These are phyloP conservation scores for Immersiporthe knoxdaviesiana DNA, from an alignment of 2,329 filamentous ascomycete genomes.

Conservation along the genomic window DNA sequence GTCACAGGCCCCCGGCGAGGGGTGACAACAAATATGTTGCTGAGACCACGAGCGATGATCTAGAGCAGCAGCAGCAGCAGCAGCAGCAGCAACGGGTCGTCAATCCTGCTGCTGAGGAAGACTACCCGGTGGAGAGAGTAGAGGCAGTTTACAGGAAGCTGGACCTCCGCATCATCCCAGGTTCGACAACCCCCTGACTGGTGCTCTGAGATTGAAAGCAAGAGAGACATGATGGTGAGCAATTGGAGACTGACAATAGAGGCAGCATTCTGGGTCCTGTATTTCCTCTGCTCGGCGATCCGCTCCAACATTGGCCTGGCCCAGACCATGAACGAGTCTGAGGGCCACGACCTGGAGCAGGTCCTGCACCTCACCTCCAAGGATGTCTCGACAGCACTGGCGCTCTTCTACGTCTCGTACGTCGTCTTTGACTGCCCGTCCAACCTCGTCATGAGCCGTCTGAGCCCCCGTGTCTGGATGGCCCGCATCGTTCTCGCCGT, in stretches of 20 bases:
- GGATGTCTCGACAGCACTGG: slow-evolving; percentile 81
- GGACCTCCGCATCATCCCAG: slow-evolving; percentile 62
- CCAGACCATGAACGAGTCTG: slow-evolving; percentile 84
- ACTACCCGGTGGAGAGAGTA: slow-evolving; percentile 55
- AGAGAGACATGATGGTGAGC: background rate
- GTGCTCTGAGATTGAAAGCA: background rate
- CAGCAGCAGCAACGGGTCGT: background rate
- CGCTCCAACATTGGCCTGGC: slow-evolving; percentile 89
- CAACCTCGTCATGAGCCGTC: slow-evolving; percentile 83
- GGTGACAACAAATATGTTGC: slow-evolving; percentile 40
- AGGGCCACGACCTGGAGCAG: slow-evolving; percentile 74
- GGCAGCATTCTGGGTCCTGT: slow-evolving; percentile 81
- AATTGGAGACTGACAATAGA: slow-evolving; percentile 15
- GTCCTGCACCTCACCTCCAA: slow-evolving; percentile 71
- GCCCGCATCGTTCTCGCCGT: slow-evolving; percentile 87
- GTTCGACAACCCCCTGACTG: slow-evolving; percentile 38
- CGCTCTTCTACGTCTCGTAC: slow-evolving; percentile 91
- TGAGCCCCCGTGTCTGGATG: slow-evolving; percentile 91
- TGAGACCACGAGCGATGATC: slow-evolving; percentile 25
- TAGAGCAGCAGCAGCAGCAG: slow-evolving; percentile 14
- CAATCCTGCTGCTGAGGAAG: slow-evolving; percentile 30
- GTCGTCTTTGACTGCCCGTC: slow-evolving; percentile 88
- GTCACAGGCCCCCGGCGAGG: slow-evolving; percentile 34
- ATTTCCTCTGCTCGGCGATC: slow-evolving; percentile 91
- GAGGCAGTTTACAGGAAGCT: slow-evolving; percentile 62